Base-by-base conservation (phyloP, 2,329 filamentous ascomycete genomes). In the Helotiales sp. region DNA sequence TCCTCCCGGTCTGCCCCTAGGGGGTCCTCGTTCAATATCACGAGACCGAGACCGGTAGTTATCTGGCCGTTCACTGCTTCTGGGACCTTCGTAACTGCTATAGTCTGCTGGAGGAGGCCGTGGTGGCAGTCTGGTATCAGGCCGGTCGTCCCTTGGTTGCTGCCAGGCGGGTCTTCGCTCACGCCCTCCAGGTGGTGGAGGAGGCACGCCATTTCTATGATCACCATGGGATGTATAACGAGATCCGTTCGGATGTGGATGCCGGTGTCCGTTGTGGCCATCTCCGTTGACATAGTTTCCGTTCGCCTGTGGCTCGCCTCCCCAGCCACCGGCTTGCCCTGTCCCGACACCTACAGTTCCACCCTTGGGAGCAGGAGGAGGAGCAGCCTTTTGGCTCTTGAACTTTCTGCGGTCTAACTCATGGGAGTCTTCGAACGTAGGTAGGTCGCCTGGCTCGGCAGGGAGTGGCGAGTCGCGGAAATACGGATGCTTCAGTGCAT, bases 321-420 rank as follows among this genome's bases (percentile, higher is more conserved):
- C 66, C 68, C 70, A 70, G 12, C 62, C 66, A 33, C 66, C 72
- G 60, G 81, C 79, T 60, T 81, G 79, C 9, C 80, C 40, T 10
- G 80, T 79, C 8, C 79, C 84, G 68, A 91, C 85, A 13, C 93
- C 93, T 2, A 96, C 92, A 1, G 91, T 92, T 3, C 91, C 93
- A 12, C 93, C 93, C 66, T 93, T 92, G 0, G 95, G 95, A 0
- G 93, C 95, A 12, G 95, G 93, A 3, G 93, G 93, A 10, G 93
- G 81, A 22, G 87, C 89, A 22, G 89, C 89, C 69, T 91, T 91
- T 68, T 95, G 88, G 58, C 92, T 89, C 64, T 96, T 88, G 66
- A 92, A 93, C 74, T 93, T 96, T 71, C 92, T 86, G 51, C 93
- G 85, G 71, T 99, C 95, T n/a, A 98, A 79, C 73, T 99, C 95